A percentile compares a stretch with the other conserved stretches of the same genome.
Evolutionary conservation across 805 yeast genomes (phyloP).

Genomic region (Barnettozyma populi): DNA sequence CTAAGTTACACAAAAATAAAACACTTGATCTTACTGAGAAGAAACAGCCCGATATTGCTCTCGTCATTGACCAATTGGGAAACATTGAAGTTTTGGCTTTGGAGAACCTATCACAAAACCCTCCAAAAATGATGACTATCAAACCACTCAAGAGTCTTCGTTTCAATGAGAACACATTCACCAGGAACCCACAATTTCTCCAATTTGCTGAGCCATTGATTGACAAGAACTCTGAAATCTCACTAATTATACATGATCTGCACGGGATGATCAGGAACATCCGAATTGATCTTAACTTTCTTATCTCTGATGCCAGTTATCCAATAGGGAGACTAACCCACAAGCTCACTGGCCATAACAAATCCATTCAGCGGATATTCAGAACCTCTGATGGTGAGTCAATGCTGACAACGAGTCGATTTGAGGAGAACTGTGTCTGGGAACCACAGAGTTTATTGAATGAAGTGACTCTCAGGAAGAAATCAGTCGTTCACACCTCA

Average conservation of each 20-base stretch:
- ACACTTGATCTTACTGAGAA: conserved; percentile 18
- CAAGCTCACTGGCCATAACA: conserved; percentile 80
- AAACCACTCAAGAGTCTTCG: conserved; percentile 30
- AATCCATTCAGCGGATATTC: conserved; percentile 62
- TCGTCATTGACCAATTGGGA: conserved; percentile 39
- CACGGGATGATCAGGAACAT: conserved; percentile 34
- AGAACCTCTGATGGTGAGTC: conserved; percentile 66
- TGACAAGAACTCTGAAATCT: conserved; percentile 26
- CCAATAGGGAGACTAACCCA: conserved; percentile 33
- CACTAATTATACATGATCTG: conserved; percentile 42
- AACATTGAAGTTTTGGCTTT: conserved; percentile 40
- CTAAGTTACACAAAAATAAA: conserved; percentile 18
- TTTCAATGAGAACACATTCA: conserved; percentile 24
- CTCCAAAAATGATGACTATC: conserved; percentile 48
- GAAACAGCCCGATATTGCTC: conserved; percentile 36
- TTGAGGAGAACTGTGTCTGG: conserved; percentile 62
- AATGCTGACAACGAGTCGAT: conserved; percentile 53
- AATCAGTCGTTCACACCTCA: conserved; percentile 39
- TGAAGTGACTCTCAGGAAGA: conserved; percentile 32
- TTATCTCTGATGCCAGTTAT: conserved; percentile 10
- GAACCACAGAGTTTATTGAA: conserved; percentile 32
- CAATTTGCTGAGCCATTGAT: conserved; percentile 31
- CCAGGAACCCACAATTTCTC: conserved; percentile 28
- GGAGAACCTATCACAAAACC: conserved; percentile 44
- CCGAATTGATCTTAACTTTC: conserved; percentile 24